Conservation (phyloP, 495 filamentous ascomycete genomes). For the Chaetomium tenue region DNA sequence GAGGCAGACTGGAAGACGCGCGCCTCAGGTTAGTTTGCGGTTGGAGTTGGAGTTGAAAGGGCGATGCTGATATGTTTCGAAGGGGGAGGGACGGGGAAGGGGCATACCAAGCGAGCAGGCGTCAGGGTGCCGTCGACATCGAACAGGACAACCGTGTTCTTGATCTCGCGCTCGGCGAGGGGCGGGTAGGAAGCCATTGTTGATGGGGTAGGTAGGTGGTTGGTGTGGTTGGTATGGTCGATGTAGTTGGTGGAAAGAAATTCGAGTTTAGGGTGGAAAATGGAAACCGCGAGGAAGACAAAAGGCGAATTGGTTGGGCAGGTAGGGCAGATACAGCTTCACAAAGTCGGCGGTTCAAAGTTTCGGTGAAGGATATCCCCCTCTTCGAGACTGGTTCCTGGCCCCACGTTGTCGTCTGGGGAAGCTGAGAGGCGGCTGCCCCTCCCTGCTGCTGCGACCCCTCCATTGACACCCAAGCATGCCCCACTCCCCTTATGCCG, state of each 20-base stretch:
- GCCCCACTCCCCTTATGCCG: neutral
- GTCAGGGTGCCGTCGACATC: constrained; percentile 92
- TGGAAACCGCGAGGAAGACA: neutral
- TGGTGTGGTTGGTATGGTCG: neutral
- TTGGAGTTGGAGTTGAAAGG: neutral
- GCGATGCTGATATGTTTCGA: too few relatives aligned
- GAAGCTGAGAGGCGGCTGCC: constrained; percentile 18
- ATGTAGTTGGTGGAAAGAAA: neutral
- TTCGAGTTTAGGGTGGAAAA: neutral
- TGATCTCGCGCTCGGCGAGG: constrained; percentile 74
- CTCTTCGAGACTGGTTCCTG: constrained; percentile 5
- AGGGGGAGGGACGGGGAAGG: neutral
- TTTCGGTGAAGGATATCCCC: constrained; percentile 20
- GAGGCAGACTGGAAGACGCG: constrained; percentile 42
- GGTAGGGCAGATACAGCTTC: neutral
- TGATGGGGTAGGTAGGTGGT: constrained; percentile 1
- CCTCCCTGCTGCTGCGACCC: constrained; percentile 2
- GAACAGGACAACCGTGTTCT: constrained; percentile 88
- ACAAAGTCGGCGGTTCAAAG: constrained; percentile 10
- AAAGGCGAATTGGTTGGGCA: constrained; percentile 1
- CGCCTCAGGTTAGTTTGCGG: neutral
- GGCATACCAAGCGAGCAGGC: constrained; percentile 65
- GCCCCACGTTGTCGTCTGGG: constrained; percentile 24
- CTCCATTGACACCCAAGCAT: constrained; percentile 5
- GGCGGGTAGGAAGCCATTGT: constrained; percentile 61